Evolutionary conservation across 148 eudicot species (phyloP).

Genomic region (Vaccinium darrowii): DNA sequence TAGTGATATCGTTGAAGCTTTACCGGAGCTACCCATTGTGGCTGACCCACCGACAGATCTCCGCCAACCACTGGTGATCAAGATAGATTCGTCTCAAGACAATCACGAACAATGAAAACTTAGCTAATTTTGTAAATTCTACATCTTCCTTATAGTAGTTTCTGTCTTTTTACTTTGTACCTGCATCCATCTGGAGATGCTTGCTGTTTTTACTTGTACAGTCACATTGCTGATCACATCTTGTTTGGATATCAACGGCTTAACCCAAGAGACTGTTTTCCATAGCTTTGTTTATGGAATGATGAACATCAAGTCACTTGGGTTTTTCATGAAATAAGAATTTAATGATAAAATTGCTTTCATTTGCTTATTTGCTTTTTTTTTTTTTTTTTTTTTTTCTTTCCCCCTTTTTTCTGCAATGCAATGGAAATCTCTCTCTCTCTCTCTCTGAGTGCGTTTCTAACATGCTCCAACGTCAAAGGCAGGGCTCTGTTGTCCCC

Average conservation of each 20-base stretch:
- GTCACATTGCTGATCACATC: background rate
- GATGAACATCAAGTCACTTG: background rate
- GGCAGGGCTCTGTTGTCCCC: too few relatives aligned
- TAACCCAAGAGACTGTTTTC: background rate
- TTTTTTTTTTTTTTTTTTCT: background rate
- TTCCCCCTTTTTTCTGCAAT: background rate
- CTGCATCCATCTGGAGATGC: conserved; percentile 5
- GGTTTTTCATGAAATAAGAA: background rate
- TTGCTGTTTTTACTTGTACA: conserved; percentile 31
- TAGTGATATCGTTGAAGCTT: conserved; percentile 26
- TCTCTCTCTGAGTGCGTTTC: background rate
- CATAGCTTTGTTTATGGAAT: background rate
- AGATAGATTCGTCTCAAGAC: conserved; percentile 42
- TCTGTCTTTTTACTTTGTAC: background rate
- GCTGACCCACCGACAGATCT: conserved; percentile 38
- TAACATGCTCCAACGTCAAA: background rate
- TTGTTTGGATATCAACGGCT: background rate
- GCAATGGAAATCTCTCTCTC: too few relatives aligned
- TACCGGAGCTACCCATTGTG: conserved; percentile 33
- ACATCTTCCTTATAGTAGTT: background rate
- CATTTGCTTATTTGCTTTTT: background rate
- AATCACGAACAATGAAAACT: conserved; percentile 28
- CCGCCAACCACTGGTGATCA: conserved; percentile 51
- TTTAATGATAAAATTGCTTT: background rate
- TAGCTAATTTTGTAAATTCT: conserved; percentile 35